Conservation (phyloP, 768 basidiomycete species). For the Galerina marginata region DNA sequence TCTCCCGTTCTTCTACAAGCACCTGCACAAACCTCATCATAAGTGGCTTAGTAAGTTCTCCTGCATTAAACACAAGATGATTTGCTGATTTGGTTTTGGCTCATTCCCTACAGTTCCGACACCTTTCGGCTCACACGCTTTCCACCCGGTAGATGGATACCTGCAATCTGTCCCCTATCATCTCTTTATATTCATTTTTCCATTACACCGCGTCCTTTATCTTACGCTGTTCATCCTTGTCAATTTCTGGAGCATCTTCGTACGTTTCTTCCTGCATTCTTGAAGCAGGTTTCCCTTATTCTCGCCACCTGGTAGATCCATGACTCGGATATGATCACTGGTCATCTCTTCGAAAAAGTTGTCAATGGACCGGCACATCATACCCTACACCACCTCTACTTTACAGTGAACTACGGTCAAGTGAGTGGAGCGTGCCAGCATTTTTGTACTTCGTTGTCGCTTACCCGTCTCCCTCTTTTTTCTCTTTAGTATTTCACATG, state of each 20-base stretch:
- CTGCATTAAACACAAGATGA: neutral
- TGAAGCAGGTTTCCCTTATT: neutral
- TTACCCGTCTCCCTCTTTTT: slow-evolving; percentile 4
- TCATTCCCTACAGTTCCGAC: slow-evolving; percentile 74
- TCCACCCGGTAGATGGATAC: slow-evolving; percentile 96
- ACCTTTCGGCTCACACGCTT: slow-evolving; percentile 96
- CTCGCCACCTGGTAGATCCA: slow-evolving; percentile 69
- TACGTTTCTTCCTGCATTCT: slow-evolving; percentile 41
- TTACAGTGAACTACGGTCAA: slow-evolving; percentile 96
- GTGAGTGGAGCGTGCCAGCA: slow-evolving; percentile 39
- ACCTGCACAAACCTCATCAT: slow-evolving; percentile 96
- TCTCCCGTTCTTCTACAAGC: slow-evolving; percentile 85
- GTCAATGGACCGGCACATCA: slow-evolving; percentile 99
- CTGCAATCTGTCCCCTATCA: slow-evolving; percentile 95
- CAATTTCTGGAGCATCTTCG: slow-evolving; percentile 94
- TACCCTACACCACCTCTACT: slow-evolving; percentile 95
- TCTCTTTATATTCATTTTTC: slow-evolving; percentile 88
- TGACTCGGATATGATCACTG: slow-evolving; percentile 98
- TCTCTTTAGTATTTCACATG: slow-evolving; percentile 90
- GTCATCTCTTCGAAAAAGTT: slow-evolving; percentile 81
- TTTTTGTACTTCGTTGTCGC: slow-evolving; percentile 1
- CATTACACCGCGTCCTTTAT: slow-evolving; percentile 85
- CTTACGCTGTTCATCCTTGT: slow-evolving; percentile 88
- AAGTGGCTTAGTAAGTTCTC: slow-evolving; percentile 89
- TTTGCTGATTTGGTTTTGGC: slow-evolving; percentile 2